These are phyloP conservation scores for Scedosporium boydii DNA, from an alignment of 2,329 filamentous ascomycete species.

Conservation along the genomic window DNA sequence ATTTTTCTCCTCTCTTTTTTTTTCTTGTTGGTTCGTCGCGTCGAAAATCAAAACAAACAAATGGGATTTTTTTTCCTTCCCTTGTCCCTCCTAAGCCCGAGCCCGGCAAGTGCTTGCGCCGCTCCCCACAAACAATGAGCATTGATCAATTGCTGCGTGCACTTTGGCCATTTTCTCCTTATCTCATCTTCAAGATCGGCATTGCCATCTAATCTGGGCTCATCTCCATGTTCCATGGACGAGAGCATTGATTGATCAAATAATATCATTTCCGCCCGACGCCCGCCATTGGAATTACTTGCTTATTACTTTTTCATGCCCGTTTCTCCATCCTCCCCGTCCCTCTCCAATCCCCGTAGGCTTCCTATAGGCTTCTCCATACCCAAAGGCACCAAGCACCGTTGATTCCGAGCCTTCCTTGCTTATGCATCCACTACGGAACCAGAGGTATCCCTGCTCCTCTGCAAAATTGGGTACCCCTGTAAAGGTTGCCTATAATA, in stretches of 20 bases:
- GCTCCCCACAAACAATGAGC: neutral
- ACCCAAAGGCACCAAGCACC: no score
- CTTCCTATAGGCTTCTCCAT: no score
- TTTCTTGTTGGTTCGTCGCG: neutral
- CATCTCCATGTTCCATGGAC: neutral
- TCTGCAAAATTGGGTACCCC: neutral
- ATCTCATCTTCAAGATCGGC: neutral
- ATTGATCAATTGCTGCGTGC: neutral
- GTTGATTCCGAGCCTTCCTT: neutral
- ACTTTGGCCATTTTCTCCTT: neutral
- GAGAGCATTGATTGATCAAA: neutral
- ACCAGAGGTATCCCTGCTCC: neutral
- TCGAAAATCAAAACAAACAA: constrained; percentile 6
- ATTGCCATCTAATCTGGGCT: neutral
- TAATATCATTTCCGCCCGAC: neutral
- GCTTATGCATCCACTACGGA: neutral
- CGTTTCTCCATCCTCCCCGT: neutral
- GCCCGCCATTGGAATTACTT: neutral
- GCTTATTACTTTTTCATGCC: constrained; percentile 1
- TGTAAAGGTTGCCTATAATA: neutral
- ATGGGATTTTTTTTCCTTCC: neutral
- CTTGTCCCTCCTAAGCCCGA: neutral
- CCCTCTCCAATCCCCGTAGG: neutral
- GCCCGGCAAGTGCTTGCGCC: neutral
- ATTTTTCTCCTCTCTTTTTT: neutral